These are phyloP conservation scores for Alternaria sp. DNA, from an alignment of 2,329 filamentous ascomycete genomes.

Conservation along the genomic window DNA sequence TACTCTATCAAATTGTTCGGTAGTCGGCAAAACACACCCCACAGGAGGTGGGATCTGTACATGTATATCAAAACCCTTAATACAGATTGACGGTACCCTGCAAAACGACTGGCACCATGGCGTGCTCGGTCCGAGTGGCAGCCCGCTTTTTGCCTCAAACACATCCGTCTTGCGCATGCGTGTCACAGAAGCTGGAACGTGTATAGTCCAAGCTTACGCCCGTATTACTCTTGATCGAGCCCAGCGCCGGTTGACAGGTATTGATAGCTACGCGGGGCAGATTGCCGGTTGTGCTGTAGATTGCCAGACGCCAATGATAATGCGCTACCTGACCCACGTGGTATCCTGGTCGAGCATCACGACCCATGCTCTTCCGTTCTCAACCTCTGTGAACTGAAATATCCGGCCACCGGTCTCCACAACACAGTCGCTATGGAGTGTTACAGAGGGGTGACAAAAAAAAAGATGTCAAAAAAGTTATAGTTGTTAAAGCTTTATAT, in stretches of 20 bases:
- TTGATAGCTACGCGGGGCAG: conserved; percentile 24
- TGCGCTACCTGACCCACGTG: conserved; percentile 37
- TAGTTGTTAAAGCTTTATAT: too few species aligned
- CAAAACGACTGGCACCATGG: conserved; percentile 25
- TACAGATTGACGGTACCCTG: conserved; percentile 21
- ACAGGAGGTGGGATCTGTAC: conserved; percentile 24
- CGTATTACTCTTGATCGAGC: conserved; percentile 3
- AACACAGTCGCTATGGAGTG: conserved; percentile 22
- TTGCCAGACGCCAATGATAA: conserved; percentile 33
- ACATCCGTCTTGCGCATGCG: conserved; percentile 24
- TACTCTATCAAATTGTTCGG: conserved; percentile 30
- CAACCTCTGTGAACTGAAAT: conserved; percentile 26
- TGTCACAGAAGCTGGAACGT: conserved; percentile 26
- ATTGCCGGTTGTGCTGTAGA: conserved; percentile 11
- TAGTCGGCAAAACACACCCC: conserved; percentile 24
- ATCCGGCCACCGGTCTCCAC: conserved; percentile 27
- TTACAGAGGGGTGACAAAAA: too few species aligned
- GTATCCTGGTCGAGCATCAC: conserved; percentile 22
- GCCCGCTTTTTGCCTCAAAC: conserved; percentile 16
- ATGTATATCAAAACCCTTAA: conserved; percentile 31
- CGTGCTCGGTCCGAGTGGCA: conserved; percentile 14
- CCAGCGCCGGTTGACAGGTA: conserved; percentile 16
- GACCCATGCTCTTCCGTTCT: conserved; percentile 17
- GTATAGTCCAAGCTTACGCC: conserved; percentile 11
- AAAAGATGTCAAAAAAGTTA: too few species aligned